phyloP scores from a whole-genome alignment of 2,329 filamentous ascomycete genomes.

The Erysiphe neolycopersici region DNA sequence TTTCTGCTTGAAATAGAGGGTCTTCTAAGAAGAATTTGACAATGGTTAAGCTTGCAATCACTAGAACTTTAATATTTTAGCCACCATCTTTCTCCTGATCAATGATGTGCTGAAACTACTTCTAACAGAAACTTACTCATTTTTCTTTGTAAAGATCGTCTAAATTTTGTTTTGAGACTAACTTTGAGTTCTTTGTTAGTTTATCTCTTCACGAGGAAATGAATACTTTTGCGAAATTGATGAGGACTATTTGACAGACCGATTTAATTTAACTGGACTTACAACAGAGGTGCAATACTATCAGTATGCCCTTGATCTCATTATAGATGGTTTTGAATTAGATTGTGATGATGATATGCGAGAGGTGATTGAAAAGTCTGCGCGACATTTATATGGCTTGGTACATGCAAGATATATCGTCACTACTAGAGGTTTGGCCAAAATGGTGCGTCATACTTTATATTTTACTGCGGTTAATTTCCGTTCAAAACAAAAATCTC shows the following conservation, averaged over 20 bases:
- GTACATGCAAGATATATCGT: constrained; percentile 95
- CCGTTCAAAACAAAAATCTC: not conserved
- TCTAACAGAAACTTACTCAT: too few relatives aligned
- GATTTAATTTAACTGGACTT: constrained; percentile 90
- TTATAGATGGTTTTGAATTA: constrained; percentile 94
- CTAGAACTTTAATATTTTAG: too few relatives aligned
- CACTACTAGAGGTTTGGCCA: constrained; percentile 72
- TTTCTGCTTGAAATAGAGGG: too few relatives aligned
- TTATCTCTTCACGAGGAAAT: constrained; percentile 90
- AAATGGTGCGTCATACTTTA: constrained; percentile 47
- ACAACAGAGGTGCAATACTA: constrained; percentile 98
- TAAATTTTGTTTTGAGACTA: too few relatives aligned
- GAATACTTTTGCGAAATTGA: constrained; percentile 99
- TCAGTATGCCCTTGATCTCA: constrained; percentile 89
- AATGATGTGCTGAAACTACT: too few relatives aligned
- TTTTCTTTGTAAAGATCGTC: too few relatives aligned
- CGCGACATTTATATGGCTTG: constrained; percentile 79
- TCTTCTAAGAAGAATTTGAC: too few relatives aligned
- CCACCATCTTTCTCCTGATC: too few relatives aligned
- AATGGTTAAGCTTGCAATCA: too few relatives aligned
- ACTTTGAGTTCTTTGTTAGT: constrained; percentile 24
- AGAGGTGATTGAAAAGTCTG: constrained; percentile 93
- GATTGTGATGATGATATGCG: constrained; percentile 97
- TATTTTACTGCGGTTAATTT: too few relatives aligned
- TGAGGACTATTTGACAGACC: constrained; percentile 92